These are phyloP conservation scores for Daldinia grandis DNA, from an alignment of 495 filamentous ascomycete genomes.

Conservation along the genomic window DNA sequence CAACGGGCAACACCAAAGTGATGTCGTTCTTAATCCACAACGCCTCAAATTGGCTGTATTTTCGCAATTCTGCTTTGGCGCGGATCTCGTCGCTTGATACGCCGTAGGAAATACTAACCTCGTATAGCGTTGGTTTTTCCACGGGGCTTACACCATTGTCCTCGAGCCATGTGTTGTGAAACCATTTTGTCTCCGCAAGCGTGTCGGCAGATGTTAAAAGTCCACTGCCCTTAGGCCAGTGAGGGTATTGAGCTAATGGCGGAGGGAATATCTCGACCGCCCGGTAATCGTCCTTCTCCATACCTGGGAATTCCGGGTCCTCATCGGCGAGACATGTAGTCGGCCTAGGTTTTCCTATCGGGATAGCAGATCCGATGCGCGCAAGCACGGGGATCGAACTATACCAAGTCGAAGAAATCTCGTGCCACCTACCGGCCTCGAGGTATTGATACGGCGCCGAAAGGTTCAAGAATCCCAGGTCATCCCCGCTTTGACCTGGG, in stretches of 20 bases:
- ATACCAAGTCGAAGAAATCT: constrained; percentile 65
- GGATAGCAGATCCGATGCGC: constrained; percentile 65
- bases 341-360: constrained; percentile 64
- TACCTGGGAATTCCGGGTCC: constrained; percentile 60
- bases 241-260: constrained; percentile 35
- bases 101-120: constrained; percentile 56
- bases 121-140: constrained; percentile 53
- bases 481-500: constrained; percentile 55
- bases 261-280: constrained; percentile 72
- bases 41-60: constrained; percentile 54
- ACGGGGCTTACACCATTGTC: constrained; percentile 67
- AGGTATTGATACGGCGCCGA: constrained; percentile 68
- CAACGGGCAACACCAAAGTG: constrained; percentile 60
- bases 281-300: constrained; percentile 68
- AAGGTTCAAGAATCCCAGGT: constrained; percentile 68
- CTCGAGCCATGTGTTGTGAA: constrained; percentile 65
- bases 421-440: constrained; percentile 67
- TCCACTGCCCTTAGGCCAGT: constrained; percentile 23
- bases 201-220: background rate
- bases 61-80: constrained; percentile 52
- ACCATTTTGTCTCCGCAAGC: constrained; percentile 49
- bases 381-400: constrained; percentile 70
- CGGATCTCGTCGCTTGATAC: constrained; percentile 48
- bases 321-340: constrained; percentile 64
- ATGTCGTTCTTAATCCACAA: constrained; percentile 60